Evolutionary conservation across 345 rosid species (phyloP), one percentile per base, ranked within the genome.

Genomic region (Laguncularia racemosa): DNA sequence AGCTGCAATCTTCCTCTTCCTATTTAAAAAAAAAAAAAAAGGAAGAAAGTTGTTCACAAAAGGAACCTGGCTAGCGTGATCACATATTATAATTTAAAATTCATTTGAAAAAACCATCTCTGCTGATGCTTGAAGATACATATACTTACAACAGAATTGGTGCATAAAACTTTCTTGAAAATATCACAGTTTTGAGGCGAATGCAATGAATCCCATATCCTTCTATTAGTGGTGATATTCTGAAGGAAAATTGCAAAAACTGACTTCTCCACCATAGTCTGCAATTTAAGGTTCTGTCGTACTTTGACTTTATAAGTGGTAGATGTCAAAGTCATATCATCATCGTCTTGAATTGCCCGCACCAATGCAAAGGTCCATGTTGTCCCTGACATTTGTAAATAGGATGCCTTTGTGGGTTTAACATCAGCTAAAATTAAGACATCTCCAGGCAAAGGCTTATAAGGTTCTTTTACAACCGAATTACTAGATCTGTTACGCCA

Each of bases 311-410:
- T 46, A 0, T 56, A 61, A 16, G 13, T 2, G 0, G 64, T 26
- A 3, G 57, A 16, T 1, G 15, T 44, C 11, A 15, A 20, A 15
- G 40, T 13, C 11, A 7, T 46, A 12, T 48, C 40, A 5, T 51
- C 7, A 26, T 50, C n/a, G 13, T 48, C 3, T 7, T 23, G 6
- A 17, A 48, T 13, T 26, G 8, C 1, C 14, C 6, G 0, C 6
- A 68, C 67, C 11, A n/a, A 14, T 21, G 61, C 67, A 17, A 68
- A 50, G 18, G 58, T 16, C 72, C 72, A 61, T 44, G 14, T 40
- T 33, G 58, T 45, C 46, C 58, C 62, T 14, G 40, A 11, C 62
- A 44, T 26, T 13, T 52, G 53, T 26, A 68, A 61, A 40, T 58
- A 57, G 43, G 48, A 16, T 16, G 47, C 57, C 0, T 52, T 50